Evolutionary conservation across 345 rosid genomes (phyloP).

Genomic region (Lepidium didymum): DNA sequence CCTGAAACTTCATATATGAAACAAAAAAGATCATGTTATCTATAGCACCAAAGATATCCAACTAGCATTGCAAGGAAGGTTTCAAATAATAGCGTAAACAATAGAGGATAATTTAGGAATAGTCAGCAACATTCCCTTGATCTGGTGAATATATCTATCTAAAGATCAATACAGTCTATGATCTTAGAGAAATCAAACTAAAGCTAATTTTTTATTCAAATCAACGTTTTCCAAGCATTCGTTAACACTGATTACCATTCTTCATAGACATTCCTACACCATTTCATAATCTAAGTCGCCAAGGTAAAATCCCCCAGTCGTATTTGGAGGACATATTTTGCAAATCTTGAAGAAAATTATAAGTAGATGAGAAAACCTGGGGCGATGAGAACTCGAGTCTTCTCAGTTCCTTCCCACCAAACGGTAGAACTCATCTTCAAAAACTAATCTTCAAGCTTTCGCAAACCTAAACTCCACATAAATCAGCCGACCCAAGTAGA

Average conservation of each 20-base stretch:
- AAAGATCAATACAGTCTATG: background rate
- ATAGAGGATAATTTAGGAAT: background rate
- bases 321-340: background rate
- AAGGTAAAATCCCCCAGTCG: background rate
- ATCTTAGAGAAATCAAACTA: background rate
- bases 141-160: background rate
- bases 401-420: slow-evolving; percentile 37
- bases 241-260: background rate
- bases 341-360: background rate
- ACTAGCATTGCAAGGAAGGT: background rate
- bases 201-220: background rate
- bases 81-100: background rate
- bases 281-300: background rate
- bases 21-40: background rate
- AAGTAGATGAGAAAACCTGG: slow-evolving; percentile 20
- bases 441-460: background rate
- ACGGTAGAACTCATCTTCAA: slow-evolving; percentile 17
- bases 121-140: background rate
- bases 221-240: background rate
- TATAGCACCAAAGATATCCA: background rate
- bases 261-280: background rate
- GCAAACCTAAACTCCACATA: background rate
- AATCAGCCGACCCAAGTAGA: background rate
- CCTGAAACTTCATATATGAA: slow-evolving; percentile 25
- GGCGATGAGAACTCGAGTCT: slow-evolving; percentile 35